Percentiles rank a stretch among this genome's conserved stretches.
Conservation (phyloP, 305 asterid genomes). For the Fraxinus nigra region DNA sequence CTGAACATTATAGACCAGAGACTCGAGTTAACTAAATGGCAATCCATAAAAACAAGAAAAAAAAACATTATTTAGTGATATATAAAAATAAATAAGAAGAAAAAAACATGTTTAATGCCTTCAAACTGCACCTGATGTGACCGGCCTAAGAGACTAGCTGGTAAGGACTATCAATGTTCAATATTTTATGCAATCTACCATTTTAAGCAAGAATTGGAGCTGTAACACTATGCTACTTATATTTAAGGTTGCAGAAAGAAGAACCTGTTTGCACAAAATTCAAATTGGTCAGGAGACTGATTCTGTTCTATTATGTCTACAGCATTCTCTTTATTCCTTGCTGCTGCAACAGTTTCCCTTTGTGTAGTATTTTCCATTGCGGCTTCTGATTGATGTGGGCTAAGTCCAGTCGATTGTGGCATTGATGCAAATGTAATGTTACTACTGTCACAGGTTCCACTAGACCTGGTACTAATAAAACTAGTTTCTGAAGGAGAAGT, state of each 20-base stretch:
- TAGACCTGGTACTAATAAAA: constrained; percentile 76
- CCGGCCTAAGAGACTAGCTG: not conserved
- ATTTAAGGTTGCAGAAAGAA: constrained; percentile 19
- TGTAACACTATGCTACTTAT: constrained; percentile 1
- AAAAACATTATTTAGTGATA: not conserved
- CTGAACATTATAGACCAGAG: not conserved
- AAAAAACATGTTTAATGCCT: constrained; percentile 6
- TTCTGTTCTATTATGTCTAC: constrained; percentile 34
- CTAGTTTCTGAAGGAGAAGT: constrained; percentile 67
- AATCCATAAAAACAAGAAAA: constrained; percentile 1
- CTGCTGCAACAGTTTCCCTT: constrained; percentile 41
- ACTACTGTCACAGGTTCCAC: constrained; percentile 72
- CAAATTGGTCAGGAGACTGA: constrained; percentile 38
- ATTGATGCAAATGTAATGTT: constrained; percentile 53
- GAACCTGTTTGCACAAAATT: constrained; percentile 58
- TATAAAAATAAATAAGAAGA: not conserved
- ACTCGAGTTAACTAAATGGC: not conserved
- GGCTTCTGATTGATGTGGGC: constrained; percentile 55
- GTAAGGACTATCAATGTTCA: not conserved
- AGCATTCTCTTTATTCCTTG: constrained; percentile 35
- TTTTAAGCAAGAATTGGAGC: not conserved
- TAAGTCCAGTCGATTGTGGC: constrained; percentile 58
- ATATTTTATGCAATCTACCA: not conserved
- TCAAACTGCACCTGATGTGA: constrained; percentile 8
- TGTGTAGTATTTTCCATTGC: constrained; percentile 51